phyloP scores from a whole-genome alignment of 2,329 filamentous ascomycete genomes.

The Nigrograna mackinnonii region DNA sequence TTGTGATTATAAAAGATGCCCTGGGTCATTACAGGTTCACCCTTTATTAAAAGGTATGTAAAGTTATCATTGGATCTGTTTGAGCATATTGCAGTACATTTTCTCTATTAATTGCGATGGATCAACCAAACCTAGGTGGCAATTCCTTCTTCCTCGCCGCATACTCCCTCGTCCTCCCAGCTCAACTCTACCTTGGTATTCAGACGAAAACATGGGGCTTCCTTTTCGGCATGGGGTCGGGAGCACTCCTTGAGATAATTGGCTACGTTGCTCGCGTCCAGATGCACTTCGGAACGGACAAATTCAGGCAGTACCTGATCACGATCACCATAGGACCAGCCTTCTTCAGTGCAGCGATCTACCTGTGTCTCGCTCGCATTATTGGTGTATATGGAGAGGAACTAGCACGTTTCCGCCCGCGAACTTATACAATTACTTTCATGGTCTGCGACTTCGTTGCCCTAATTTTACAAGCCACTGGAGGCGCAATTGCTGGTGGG shows the following conservation, averaged over 20 bases:
- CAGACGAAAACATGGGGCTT: slow-evolving; percentile 56
- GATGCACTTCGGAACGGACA: slow-evolving; percentile 49
- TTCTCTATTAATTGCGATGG: neutral
- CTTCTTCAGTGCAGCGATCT: slow-evolving; percentile 55
- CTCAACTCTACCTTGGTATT: slow-evolving; percentile 52
- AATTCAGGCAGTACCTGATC: slow-evolving; percentile 55
- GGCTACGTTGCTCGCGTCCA: slow-evolving; percentile 58
- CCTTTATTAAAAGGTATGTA: neutral
- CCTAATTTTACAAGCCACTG: slow-evolving; percentile 58
- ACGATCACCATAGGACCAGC: slow-evolving; percentile 57
- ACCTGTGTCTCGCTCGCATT: slow-evolving; percentile 56
- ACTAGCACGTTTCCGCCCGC: slow-evolving; percentile 11
- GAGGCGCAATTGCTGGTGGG: slow-evolving; percentile 54
- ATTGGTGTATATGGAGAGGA: slow-evolving; percentile 52
- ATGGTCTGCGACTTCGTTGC: slow-evolving; percentile 57
- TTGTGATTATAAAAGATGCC: neutral
- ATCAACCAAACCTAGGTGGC: neutral
- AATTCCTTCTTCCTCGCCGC: neutral
- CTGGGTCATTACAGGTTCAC: neutral
- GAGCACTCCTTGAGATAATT: slow-evolving; percentile 52
- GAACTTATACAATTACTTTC: slow-evolving; percentile 58
- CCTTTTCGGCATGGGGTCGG: slow-evolving; percentile 47
- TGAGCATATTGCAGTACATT: too few species aligned
- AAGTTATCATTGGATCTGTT: too few species aligned
- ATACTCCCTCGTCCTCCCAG: slow-evolving; percentile 48